Percentiles rank a stretch among this genome's conserved stretches.
Evolutionary conservation across 2,329 filamentous ascomycete genomes (phyloP).

Genomic region (Dothidotthia symphoricarpi): DNA sequence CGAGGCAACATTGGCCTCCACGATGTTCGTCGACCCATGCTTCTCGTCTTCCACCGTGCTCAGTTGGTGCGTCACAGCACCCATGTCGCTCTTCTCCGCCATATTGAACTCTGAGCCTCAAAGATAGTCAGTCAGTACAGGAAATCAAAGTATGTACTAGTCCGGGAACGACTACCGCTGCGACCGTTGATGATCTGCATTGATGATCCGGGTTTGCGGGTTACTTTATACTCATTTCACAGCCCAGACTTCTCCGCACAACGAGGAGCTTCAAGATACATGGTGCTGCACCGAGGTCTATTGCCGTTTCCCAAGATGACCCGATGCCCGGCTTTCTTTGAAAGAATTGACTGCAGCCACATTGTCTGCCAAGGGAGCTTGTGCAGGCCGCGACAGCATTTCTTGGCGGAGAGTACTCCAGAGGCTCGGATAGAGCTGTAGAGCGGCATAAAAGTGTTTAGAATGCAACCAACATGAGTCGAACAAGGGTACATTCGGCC

Average conservation of each 20-base stretch:
- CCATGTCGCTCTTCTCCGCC: conserved; percentile 22
- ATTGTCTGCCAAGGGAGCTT: conserved; percentile 23
- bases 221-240: conserved; percentile 19
- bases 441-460: too few relatives aligned
- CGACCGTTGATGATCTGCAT: conserved; percentile 7
- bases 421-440: too few relatives aligned
- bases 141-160: background rate
- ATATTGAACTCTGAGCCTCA: conserved; percentile 5
- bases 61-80: conserved; percentile 24
- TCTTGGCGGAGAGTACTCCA: background rate
- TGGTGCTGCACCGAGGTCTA: conserved; percentile 17
- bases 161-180: conserved; percentile 4
- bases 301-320: conserved; percentile 7
- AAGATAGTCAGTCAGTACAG: background rate
- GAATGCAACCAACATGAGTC: conserved; percentile 12
- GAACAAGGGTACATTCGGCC: conserved; percentile 2
- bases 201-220: conserved; percentile 15
- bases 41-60: conserved; percentile 24
- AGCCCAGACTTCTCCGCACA: conserved; percentile 28
- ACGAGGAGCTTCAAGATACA: conserved; percentile 4
- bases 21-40: conserved; percentile 20
- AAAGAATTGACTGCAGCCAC: conserved; percentile 13
- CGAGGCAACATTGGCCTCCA: conserved; percentile 31
- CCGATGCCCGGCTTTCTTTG: conserved; percentile 15
- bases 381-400: conserved; percentile 9